Base-by-base conservation (phyloP, 345 rosid species). In the Lenwebbia sp. region DNA sequence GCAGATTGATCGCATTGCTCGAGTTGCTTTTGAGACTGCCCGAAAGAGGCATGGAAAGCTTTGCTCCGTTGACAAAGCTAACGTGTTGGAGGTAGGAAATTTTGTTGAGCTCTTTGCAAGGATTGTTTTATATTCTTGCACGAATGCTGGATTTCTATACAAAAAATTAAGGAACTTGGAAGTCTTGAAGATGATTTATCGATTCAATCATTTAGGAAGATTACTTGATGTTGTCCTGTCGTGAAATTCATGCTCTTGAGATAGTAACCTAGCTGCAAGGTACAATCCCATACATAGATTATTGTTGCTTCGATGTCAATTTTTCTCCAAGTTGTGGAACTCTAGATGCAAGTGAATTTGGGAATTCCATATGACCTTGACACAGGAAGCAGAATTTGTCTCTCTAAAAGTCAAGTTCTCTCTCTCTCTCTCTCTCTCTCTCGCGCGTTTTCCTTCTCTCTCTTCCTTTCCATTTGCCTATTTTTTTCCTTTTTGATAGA, bases 1-100 rank as follows among this genome's bases (percentile, higher is more conserved):
- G 78, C 91, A 97, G 99, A 90, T 97, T 87, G 99, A 97, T 88
- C 96, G 99, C 83, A 95, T 97, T 94, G 99, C 99, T 87, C 99
- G 95, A 85, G 93, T 94, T 90, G 99, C 99, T 82, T 97, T 96
- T 84, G 98, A 96, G 93, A 93, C 96, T 89, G 99, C 99, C 55
- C 89, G 93, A 90, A 97, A 96, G 91, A 92, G 99, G 44, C 88
- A 54, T 84, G 95, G 98, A 83, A 94, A 91, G 89, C 94, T 97
- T 22, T 97, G 99, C 90, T 97, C 99, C 70, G 99, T 97, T 28
- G 99, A 96, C 93, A 97, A 97, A 92, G 99, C 99, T 75, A 97
- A 97, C 92, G 99, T 97, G 88, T 92, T 97, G 89, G 99, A 97
- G 90, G 99, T 95, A 86, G 30, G 53, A 70, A 70, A 70, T 70